These are phyloP conservation scores for Fusarium gaditjirri DNA, from an alignment of 2,329 filamentous ascomycete genomes.

Conservation along the genomic window DNA sequence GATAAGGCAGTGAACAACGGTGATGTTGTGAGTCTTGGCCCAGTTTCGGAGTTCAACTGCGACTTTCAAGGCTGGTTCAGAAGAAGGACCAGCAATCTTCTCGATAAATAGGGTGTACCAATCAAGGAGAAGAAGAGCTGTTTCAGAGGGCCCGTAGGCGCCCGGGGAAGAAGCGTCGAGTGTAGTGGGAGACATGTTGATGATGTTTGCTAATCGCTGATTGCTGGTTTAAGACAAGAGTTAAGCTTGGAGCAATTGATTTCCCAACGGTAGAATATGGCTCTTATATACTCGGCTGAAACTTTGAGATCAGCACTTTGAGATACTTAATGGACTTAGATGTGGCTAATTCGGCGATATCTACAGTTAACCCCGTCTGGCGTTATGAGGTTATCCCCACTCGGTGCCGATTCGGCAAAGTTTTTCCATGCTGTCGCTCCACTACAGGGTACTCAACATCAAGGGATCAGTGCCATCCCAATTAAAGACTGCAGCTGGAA, in stretches of 20 bases:
- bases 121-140: not conserved
- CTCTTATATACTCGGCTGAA: not conserved
- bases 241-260: not conserved
- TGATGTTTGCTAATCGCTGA: not conserved
- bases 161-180: not conserved
- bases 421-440: rapidly evolving
- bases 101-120: slow-evolving; percentile 7
- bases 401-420: slow-evolving; percentile 4
- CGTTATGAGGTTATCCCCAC: slow-evolving; percentile 3
- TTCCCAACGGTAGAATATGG: rapidly evolving
- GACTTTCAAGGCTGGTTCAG: not conserved
- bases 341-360: not conserved
- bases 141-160: not conserved
- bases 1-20: slow-evolving; percentile 3
- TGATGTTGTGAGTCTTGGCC: slow-evolving; percentile 2
- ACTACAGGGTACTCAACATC: not conserved
- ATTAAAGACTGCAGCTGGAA: not conserved
- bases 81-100: not conserved
- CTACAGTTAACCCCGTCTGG: not conserved
- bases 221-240: not conserved
- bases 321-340: not conserved
- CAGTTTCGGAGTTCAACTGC: not conserved
- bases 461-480: not conserved
- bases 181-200: not conserved
- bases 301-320: rapidly evolving